These are phyloP conservation scores for Aspergillus bridgeri DNA, from an alignment of 495 filamentous ascomycete genomes.

Conservation along the genomic window DNA sequence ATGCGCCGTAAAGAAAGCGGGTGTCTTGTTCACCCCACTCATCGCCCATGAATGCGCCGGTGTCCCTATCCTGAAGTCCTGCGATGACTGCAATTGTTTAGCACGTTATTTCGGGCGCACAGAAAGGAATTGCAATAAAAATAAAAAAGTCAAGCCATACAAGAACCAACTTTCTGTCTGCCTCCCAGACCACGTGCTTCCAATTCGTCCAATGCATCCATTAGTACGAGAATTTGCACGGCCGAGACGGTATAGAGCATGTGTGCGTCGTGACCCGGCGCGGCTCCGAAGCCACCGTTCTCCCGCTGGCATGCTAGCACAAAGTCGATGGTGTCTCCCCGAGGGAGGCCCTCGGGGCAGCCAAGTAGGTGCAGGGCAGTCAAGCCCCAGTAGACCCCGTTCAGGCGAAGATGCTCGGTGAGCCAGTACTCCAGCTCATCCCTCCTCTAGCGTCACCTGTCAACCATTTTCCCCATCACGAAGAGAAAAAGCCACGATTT, in stretches of 20 bases:
- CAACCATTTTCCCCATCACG: slow-evolving; percentile 27
- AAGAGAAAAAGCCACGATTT: slow-evolving; percentile 20
- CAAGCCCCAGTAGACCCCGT: slow-evolving; percentile 95
- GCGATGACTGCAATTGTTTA: slow-evolving; percentile 64
- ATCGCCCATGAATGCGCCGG: slow-evolving; percentile 86
- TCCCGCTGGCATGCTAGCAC: slow-evolving; percentile 87
- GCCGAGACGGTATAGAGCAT: slow-evolving; percentile 93
- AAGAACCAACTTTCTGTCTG: slow-evolving; percentile 67
- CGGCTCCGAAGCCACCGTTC: slow-evolving; percentile 87
- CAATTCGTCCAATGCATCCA: slow-evolving; percentile 82
- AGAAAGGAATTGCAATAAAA: not conserved
- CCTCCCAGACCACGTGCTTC: slow-evolving; percentile 63
- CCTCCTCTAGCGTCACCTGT: slow-evolving; percentile 58
- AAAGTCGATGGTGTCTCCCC: slow-evolving; percentile 80
- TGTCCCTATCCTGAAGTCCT: slow-evolving; percentile 70
- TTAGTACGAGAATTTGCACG: slow-evolving; percentile 80
- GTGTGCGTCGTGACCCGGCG: slow-evolving; percentile 91
- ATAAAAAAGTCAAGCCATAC: slow-evolving; percentile 42
- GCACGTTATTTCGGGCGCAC: slow-evolving; percentile 9
- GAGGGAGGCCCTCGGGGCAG: slow-evolving; percentile 73
- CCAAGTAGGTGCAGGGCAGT: slow-evolving; percentile 82
- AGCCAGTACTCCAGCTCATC: slow-evolving; percentile 97
- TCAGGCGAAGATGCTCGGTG: slow-evolving; percentile 91
- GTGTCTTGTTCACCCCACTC: slow-evolving; percentile 97
- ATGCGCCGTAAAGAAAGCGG: slow-evolving; percentile 82